A percentile compares a stretch with the other conserved stretches of the same genome.
These are phyloP conservation scores for Brettanomyces sp. DNA, from an alignment of 805 yeast species.

Conservation along the genomic window DNA sequence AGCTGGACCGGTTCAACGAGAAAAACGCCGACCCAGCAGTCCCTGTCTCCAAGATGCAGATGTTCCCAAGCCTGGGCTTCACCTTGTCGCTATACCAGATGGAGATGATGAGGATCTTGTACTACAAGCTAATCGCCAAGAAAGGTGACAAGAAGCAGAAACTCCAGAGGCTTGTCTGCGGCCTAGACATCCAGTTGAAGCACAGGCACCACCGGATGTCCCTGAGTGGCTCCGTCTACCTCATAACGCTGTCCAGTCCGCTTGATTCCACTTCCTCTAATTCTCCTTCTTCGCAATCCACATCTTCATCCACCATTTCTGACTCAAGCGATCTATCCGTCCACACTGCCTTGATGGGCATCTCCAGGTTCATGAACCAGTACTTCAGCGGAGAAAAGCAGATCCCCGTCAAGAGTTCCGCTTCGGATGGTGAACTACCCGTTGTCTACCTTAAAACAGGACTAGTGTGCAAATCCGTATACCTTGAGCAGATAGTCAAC, in stretches of 20 bases:
- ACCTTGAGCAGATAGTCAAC: slow-evolving; percentile 10
- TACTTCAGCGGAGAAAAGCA: slow-evolving; percentile 15
- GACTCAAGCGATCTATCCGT: background rate
- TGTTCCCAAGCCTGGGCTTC: slow-evolving; percentile 13
- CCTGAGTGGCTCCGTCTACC: slow-evolving; percentile 14
- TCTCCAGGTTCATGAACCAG: slow-evolving; percentile 2
- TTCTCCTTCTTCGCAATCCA: too few relatives aligned
- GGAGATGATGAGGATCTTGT: slow-evolving; percentile 17
- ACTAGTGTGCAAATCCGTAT: slow-evolving; percentile 18
- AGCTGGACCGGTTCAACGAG: slow-evolving; percentile 8
- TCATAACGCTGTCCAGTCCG: slow-evolving; percentile 6
- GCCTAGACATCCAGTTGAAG: slow-evolving; percentile 15
- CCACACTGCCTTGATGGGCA: background rate
- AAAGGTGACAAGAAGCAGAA: slow-evolving; percentile 14
- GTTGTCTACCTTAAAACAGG: slow-evolving; percentile 16
- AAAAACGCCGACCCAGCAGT: slow-evolving; percentile 7
- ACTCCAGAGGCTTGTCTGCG: slow-evolving; percentile 11
- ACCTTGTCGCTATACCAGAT: slow-evolving; percentile 14
- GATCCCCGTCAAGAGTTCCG: background rate
- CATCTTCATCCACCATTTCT: too few relatives aligned
- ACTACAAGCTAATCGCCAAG: slow-evolving; percentile 15
- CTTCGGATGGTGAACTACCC: slow-evolving; percentile 4
- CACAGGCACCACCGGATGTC: slow-evolving; percentile 12
- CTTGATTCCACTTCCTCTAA: too few relatives aligned
- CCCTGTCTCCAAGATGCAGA: slow-evolving; percentile 6